Evolutionary conservation across 140 eudicot genomes (phyloP), one percentile per base, ranked within the genome.

Genomic region (Flaveria floridana): DNA sequence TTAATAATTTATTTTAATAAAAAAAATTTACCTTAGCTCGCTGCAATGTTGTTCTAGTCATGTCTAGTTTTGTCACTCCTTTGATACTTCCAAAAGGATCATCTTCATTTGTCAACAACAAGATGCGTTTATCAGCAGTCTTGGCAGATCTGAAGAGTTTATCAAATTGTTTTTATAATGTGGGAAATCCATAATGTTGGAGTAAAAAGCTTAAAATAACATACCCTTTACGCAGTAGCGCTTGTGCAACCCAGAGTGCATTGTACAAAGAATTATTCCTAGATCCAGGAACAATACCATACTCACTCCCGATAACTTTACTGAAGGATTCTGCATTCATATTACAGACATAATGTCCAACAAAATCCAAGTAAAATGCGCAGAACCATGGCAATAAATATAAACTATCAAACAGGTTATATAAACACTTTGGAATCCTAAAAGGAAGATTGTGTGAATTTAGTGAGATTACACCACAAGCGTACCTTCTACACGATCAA

Each of bases 231-330:
- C 99, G 96, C 18, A 94, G 87, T 39, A 94, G 81, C 20, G 95
- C 99, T 79, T 94, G 99, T 37, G 99, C 99, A 76, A 79, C 99
- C 99, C 99, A 94, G 25, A 94, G 78, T 73, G 97, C 96, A 85
- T 87, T 94, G 84, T 94, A 94, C 71, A 94, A 91, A 65, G 99
- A 87, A 80, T 90, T 94, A 46, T 94, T 96, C 72, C 99, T 91
- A 26, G 97, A 90, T 52, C 95, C 96, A 61, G 95, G 68, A 73
- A 90, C 82, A 72, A 94, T 88, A 53, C 96, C 99, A 66, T 85
- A 94, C 77, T 88, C 81, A 42, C 97, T 90, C 66, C 97, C 97
- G 70, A 94, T 88, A 68, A 80, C 83, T 85, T 88, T 86, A 57
- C 56, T 78, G 48, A 90, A 94, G 48, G 89, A 78, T 80, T 88